Evolutionary conservation across 2,329 filamentous ascomycete species (phyloP).

Genomic region (Nemania sp.): DNA sequence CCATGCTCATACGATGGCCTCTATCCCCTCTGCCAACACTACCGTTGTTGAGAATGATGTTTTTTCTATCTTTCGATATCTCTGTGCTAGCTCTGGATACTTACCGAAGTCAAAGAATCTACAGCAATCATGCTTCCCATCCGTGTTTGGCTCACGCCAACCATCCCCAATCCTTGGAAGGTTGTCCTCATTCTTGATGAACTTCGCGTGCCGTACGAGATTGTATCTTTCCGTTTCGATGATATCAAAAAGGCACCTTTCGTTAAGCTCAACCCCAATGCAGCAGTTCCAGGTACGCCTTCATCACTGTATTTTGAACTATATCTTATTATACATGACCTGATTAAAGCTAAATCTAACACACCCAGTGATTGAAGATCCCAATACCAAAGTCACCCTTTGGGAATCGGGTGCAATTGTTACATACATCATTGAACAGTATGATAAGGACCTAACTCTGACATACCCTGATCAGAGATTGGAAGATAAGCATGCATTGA

Average conservation of each 20-base stretch:
- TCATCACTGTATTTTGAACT: too few relatives aligned
- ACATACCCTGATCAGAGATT: conserved; percentile 42
- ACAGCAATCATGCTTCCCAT: too few relatives aligned
- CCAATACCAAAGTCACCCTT: conserved; percentile 49
- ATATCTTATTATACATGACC: too few relatives aligned
- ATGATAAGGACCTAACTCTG: conserved; percentile 48
- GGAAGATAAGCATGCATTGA: conserved; percentile 43
- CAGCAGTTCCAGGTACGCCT: too few relatives aligned
- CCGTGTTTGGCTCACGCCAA: too few relatives aligned
- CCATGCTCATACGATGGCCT: too few relatives aligned
- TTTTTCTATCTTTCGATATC: too few relatives aligned
- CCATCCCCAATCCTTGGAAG: conserved; percentile 40
- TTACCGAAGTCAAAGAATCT: too few relatives aligned
- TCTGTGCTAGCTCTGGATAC: too few relatives aligned
- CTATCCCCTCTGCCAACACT: too few relatives aligned
- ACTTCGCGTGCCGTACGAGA: conserved; percentile 38
- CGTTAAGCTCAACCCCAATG: conserved; percentile 41
- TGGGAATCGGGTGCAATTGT: conserved; percentile 56
- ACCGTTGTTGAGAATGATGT: too few relatives aligned
- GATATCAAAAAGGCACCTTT: conserved; percentile 40
- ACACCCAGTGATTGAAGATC: conserved; percentile 45
- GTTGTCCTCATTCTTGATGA: conserved; percentile 36
- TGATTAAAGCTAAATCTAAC: too few relatives aligned
- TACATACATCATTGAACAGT: conserved; percentile 50
- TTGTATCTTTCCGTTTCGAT: conserved; percentile 25